These are phyloP conservation scores for Camillea tinctor DNA, from an alignment of 2,329 filamentous ascomycete genomes.

Conservation along the genomic window DNA sequence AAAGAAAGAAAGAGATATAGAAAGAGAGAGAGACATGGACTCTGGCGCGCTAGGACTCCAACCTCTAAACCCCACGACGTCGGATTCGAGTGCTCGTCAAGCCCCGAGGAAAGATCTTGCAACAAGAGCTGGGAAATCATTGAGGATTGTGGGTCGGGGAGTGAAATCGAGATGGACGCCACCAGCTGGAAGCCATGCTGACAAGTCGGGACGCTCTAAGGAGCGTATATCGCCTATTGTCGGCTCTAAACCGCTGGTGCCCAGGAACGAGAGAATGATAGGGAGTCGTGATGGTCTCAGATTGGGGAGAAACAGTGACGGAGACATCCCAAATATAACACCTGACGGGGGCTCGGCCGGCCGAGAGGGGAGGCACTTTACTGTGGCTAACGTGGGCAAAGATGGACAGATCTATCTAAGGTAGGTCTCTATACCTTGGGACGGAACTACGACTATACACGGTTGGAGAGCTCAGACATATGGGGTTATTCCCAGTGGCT, in stretches of 20 bases:
- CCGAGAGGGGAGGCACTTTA: constrained; percentile 70
- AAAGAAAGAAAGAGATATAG: constrained; percentile 20
- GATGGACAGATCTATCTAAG: constrained; percentile 81
- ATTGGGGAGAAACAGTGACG: constrained; percentile 53
- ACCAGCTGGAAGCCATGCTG: constrained; percentile 11
- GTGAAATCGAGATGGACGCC: constrained; percentile 24
- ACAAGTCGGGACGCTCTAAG: constrained; percentile 19
- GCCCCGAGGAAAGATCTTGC: constrained; percentile 20
- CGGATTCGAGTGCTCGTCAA: constrained; percentile 25
- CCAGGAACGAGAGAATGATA: constrained; percentile 25
- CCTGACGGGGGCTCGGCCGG: constrained; percentile 61
- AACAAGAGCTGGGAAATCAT: constrained; percentile 21
- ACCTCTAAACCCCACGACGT: constrained; percentile 23
- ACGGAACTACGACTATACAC: too few species aligned
- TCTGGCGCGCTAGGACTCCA: constrained; percentile 24
- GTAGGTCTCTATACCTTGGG: constrained; percentile 48
- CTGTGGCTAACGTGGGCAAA: constrained; percentile 78
- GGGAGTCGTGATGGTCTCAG: constrained; percentile 32
- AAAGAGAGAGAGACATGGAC: constrained; percentile 27
- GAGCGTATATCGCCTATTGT: constrained; percentile 22
- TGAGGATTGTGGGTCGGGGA: constrained; percentile 14
- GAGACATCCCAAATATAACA: constrained; percentile 54
- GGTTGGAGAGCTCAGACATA: background rate
- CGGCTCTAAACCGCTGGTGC: constrained; percentile 28
- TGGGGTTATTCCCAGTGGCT: background rate